Conservation (phyloP, 2,329 filamentous ascomycete species). For the Diaporthe eres region DNA sequence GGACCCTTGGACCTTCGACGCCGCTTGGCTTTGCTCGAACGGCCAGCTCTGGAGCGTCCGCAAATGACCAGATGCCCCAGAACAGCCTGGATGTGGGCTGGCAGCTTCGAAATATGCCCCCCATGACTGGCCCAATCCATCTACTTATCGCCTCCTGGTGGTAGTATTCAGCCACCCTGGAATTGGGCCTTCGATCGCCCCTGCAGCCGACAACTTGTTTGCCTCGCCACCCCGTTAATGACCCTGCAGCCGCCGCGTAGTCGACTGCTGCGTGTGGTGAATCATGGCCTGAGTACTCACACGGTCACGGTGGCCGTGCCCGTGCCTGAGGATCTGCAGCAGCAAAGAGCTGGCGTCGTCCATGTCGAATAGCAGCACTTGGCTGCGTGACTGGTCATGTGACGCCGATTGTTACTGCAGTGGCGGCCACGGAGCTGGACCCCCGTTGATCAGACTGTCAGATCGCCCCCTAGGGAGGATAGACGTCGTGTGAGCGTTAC, state of each 20-base stretch:
- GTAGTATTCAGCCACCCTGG: conserved; percentile 17
- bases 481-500: conserved; percentile 4
- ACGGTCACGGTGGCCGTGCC: neutral
- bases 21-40: neutral
- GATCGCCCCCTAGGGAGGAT: neutral
- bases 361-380: conserved; percentile 1
- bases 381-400: conserved; percentile 30
- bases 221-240: conserved; percentile 15
- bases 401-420: conserved; percentile 9
- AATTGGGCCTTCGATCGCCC: conserved; percentile 6
- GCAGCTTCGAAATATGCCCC: neutral
- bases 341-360: neutral
- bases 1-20: neutral
- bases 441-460: conserved; percentile 28
- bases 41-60: neutral
- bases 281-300: neutral
- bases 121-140: conserved; percentile 17
- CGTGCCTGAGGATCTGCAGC: conserved; percentile 15
- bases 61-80: neutral
- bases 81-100: neutral
- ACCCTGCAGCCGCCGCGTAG: neutral
- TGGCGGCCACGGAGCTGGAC: conserved; percentile 24
- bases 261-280: conserved; percentile 16
- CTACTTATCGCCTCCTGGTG: conserved; percentile 10
- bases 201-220: conserved; percentile 9